These are phyloP conservation scores for Chlorella vulgaris DNA, from an alignment of 139 green algal genomes.

Conservation along the genomic window DNA sequence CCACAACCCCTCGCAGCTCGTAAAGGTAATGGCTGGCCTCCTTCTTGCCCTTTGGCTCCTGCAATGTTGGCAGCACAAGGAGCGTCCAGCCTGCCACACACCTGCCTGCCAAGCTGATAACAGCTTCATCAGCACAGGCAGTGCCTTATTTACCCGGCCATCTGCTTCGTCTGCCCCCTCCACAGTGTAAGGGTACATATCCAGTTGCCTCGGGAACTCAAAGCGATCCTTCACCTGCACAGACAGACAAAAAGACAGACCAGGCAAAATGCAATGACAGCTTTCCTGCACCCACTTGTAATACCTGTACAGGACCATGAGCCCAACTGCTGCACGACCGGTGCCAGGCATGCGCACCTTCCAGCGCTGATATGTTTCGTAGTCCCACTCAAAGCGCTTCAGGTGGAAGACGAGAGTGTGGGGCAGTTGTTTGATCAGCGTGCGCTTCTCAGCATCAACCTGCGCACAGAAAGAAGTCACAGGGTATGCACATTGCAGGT, in stretches of 20 bases:
- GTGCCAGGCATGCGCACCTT: slow-evolving; percentile 79
- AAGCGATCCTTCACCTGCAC: slow-evolving; percentile 72
- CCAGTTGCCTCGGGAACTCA: slow-evolving; percentile 84
- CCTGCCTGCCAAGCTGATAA: no score
- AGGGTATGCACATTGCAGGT: not conserved
- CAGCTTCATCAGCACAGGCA: no score
- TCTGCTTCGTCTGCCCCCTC: slow-evolving; percentile 63
- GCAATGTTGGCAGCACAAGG: not conserved
- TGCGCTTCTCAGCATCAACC: slow-evolving; percentile 79
- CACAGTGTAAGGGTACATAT: slow-evolving; percentile 88
- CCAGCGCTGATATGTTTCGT: slow-evolving; percentile 77
- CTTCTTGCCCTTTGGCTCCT: not conserved
- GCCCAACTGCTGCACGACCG: not conserved
- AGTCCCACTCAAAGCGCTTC: slow-evolving; percentile 99
- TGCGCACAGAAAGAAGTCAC: slow-evolving; percentile 11
- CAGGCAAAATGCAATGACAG: no score
- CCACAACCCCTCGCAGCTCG: slow-evolving; percentile 85
- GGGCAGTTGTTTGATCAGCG: slow-evolving; percentile 74
- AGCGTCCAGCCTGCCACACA: not conserved
- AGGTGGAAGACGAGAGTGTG: slow-evolving; percentile 95
- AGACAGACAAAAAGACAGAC: no score
- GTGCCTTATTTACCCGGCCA: slow-evolving; percentile 28
- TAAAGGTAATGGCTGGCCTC: slow-evolving; percentile 71
- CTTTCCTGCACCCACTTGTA: no score
- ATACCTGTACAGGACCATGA: no score